Base-by-base conservation (phyloP, 2,329 filamentous ascomycete species). In the Escovopsis sp. region DNA sequence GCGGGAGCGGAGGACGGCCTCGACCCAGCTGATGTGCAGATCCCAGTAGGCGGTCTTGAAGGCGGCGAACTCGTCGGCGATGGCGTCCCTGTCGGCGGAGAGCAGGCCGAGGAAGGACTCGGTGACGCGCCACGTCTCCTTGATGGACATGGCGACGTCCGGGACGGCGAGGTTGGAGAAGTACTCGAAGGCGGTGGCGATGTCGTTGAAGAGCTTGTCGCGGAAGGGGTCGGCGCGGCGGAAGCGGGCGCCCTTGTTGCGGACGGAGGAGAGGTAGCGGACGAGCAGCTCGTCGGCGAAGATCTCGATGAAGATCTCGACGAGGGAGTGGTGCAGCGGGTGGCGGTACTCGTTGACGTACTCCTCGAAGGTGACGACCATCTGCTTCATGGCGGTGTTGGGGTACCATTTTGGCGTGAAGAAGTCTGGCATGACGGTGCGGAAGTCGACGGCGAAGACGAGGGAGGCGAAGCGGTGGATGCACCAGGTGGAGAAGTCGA, bases 11-110 rank as follows among this genome's bases (percentile, higher is more conserved):
- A 98, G 54, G 33, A 94, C 88, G 6, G 83, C 80, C 65, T 98
- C 92, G 7, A 98, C 86, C 90, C 90, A 98, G 31, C 77, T 79
- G 39, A 96, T 77, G 56, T 92, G 85, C 53, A 96, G 64, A 58
- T 98, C 90, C 83, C 88, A 94, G 57, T 94, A 94, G 31, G 73
- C 69, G 27, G 60, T 63, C 66, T 94, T 96, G 62, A 98, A 88
- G 5, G 65, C 62, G 47, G 79, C 79, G 51, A 93, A 96, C 2
- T 83, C 76, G 35, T 81, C 74, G 13, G 85, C 75, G 1, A 94
- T 66, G 17, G 64, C 67, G 21, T 76, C 70, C 34, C 77, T 79
- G 51, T 90, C 85, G 21, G 79, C 75, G 4, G 76, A 75, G n/a
- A 98, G 65, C 39, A 98, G 61, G 32, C 75, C 69, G 15, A 92